These are phyloP conservation scores for Alternaria gansuensis DNA, from an alignment of 2,329 filamentous ascomycete genomes.

Conservation along the genomic window DNA sequence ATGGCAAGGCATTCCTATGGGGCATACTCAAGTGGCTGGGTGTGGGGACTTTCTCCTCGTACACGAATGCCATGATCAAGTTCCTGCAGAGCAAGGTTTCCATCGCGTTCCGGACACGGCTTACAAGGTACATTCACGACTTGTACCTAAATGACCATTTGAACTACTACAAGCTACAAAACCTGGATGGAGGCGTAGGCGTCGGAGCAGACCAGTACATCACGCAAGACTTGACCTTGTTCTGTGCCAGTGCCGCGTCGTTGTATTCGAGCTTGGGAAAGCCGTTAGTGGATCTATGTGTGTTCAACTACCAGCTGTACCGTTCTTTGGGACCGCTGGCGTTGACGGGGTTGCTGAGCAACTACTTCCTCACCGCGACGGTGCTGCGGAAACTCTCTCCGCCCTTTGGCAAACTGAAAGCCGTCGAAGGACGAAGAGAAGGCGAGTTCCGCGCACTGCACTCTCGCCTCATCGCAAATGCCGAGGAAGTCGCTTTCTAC, in stretches of 20 bases:
- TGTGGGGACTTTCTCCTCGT: slow-evolving; percentile 90
- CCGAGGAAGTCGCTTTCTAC: slow-evolving; percentile 97
- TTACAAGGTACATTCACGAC: slow-evolving; percentile 97
- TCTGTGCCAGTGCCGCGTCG: slow-evolving; percentile 90
- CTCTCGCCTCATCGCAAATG: slow-evolving; percentile 91
- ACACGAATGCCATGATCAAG: slow-evolving; percentile 99
- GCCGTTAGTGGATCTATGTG: slow-evolving; percentile 93
- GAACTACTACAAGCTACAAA: slow-evolving; percentile 95
- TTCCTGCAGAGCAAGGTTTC: slow-evolving; percentile 97
- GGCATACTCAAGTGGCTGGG: slow-evolving; percentile 96
- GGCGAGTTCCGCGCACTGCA: slow-evolving; percentile 94
- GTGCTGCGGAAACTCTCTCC: slow-evolving; percentile 88
- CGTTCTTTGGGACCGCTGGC: slow-evolving; percentile 89
- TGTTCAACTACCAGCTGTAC: slow-evolving; percentile 98
- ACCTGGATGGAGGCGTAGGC: slow-evolving; percentile 90
- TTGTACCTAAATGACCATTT: slow-evolving; percentile 93
- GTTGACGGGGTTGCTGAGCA: slow-evolving; percentile 83
- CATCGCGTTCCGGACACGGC: slow-evolving; percentile 92
- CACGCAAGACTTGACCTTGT: slow-evolving; percentile 93
- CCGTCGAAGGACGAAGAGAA: slow-evolving; percentile 92
- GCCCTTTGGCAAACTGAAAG: slow-evolving; percentile 95
- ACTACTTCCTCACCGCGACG: slow-evolving; percentile 93
- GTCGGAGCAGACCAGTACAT: slow-evolving; percentile 96
- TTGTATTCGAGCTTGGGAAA: slow-evolving; percentile 98
- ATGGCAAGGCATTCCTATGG: slow-evolving; percentile 86